Evolutionary conservation across 2,329 filamentous ascomycete species (phyloP).

Genomic region (Ascochyta pisi): DNA sequence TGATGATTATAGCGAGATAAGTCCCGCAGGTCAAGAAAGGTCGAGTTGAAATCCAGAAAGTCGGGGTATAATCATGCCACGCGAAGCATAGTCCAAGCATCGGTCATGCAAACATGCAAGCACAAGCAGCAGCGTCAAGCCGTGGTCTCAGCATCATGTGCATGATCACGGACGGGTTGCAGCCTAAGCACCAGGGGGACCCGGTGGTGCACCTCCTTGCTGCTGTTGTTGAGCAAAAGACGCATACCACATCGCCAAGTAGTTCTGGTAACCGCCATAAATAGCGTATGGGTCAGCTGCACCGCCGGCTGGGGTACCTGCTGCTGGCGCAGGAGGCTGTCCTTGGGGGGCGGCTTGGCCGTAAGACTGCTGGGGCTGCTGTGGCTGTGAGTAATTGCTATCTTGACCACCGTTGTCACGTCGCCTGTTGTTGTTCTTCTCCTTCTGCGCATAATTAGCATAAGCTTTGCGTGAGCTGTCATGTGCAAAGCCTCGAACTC

Average conservation of each 20-base stretch:
- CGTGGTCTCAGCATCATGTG: constrained; percentile 45
- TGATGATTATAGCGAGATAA: constrained; percentile 12
- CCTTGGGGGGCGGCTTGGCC: constrained; percentile 44
- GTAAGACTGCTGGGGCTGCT: constrained; percentile 46
- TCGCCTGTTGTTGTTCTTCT: constrained; percentile 54
- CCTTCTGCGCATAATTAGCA: constrained; percentile 49
- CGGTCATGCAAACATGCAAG: constrained; percentile 50
- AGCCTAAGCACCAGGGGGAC: constrained; percentile 46
- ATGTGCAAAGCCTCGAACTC: constrained; percentile 50
- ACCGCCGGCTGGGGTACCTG: constrained; percentile 58
- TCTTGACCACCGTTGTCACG: constrained; percentile 50
- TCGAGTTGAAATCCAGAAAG: constrained; percentile 20
- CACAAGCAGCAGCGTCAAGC: constrained; percentile 46
- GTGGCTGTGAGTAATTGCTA: constrained; percentile 57
- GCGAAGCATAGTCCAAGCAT: constrained; percentile 35
- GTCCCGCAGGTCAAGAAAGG: constrained; percentile 24
- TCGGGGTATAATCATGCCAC: constrained; percentile 38
- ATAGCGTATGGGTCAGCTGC: constrained; percentile 67
- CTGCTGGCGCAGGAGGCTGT: constrained; percentile 34
- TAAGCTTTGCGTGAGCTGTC: background rate
- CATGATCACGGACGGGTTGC: constrained; percentile 43
- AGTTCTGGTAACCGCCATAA: constrained; percentile 84
- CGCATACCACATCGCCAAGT: constrained; percentile 81
- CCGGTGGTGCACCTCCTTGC: constrained; percentile 38
- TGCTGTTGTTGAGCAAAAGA: constrained; percentile 64